Conservation (phyloP, 306 rosid genomes). For the Prunus mongolica region DNA sequence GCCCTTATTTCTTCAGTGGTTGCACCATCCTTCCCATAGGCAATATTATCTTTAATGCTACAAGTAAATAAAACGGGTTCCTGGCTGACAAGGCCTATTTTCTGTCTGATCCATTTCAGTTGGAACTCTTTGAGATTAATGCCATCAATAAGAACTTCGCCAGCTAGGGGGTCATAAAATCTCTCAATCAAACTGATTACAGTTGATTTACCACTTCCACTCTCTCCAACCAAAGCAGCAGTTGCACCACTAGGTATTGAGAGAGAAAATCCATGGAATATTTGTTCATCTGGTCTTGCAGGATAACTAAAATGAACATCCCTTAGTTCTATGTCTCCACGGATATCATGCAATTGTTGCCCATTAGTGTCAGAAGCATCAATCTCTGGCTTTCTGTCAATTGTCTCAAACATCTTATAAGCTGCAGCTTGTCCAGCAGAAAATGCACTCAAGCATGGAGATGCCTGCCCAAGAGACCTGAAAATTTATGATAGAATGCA, state of each 20-base stretch:
- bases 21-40: conserved; percentile 72
- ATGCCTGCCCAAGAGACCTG: conserved; percentile 83
- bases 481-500: neutral
- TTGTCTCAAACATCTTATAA: conserved; percentile 75
- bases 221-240: conserved; percentile 76
- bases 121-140: conserved; percentile 60
- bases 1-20: conserved; percentile 62
- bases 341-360: conserved; percentile 46
- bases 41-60: conserved; percentile 76
- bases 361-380: conserved; percentile 60
- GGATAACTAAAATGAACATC: conserved; percentile 74
- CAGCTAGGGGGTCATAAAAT: conserved; percentile 75
- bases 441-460: conserved; percentile 77
- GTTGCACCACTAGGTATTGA: conserved; percentile 66
- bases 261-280: conserved; percentile 57
- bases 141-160: conserved; percentile 73
- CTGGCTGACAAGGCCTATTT: conserved; percentile 80
- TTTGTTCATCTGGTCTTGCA: conserved; percentile 53
- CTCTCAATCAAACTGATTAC: conserved; percentile 73
- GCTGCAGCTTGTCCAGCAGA: conserved; percentile 90
- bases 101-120: conserved; percentile 75
- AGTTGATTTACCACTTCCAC: conserved; percentile 90
- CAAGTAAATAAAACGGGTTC: conserved; percentile 69
- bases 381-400: conserved; percentile 65
- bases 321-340: conserved; percentile 60